phyloP scores from a whole-genome alignment of 139 green algal species.

The Raphidocelis subcapitata region DNA sequence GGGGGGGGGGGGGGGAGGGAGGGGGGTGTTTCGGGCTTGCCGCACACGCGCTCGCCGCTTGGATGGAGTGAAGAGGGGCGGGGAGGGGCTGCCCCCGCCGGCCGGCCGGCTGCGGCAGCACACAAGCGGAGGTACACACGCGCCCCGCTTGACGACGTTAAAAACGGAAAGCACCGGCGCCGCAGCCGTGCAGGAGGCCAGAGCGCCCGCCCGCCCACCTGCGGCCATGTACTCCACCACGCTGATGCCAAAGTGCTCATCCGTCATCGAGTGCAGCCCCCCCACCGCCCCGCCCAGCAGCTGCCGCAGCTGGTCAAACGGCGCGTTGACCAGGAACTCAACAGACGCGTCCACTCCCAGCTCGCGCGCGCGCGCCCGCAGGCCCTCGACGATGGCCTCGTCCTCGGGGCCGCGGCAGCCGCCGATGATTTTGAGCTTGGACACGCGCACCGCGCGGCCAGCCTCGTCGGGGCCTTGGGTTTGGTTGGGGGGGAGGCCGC shows the following conservation, averaged over 20 bases:
- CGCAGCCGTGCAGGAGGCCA: not conserved
- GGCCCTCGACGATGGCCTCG: constrained; percentile 44
- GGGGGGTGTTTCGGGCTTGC: too few relatives aligned
- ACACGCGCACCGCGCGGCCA: constrained; percentile 51
- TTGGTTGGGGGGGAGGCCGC: not conserved
- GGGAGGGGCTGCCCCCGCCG: too few relatives aligned
- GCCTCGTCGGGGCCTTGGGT: not conserved
- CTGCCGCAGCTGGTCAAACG: constrained; percentile 63
- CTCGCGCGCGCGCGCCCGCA: constrained; percentile 48
- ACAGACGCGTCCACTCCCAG: constrained; percentile 26
- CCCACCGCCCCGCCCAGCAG: constrained; percentile 81
- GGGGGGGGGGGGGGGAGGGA: too few relatives aligned
- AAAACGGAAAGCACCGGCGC: too few relatives aligned
- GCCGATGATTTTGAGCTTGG: constrained; percentile 74
- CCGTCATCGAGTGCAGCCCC: constrained; percentile 95
- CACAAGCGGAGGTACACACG: too few relatives aligned
- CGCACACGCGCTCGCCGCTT: too few relatives aligned
- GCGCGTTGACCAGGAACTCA: constrained; percentile 61
- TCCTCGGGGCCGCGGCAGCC: constrained; percentile 69
- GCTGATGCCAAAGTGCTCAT: constrained; percentile 99
- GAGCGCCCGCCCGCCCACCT: constrained; percentile 24
- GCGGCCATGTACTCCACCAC: constrained; percentile 99
- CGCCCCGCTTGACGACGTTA: too few relatives aligned
- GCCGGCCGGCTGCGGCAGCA: too few relatives aligned
- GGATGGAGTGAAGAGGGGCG: too few relatives aligned